Evolutionary conservation across 1,284 basidiomycete species (phyloP), one percentile per base, ranked within the genome.

Genomic region (Sporisorium iseilematis-ciliati): DNA sequence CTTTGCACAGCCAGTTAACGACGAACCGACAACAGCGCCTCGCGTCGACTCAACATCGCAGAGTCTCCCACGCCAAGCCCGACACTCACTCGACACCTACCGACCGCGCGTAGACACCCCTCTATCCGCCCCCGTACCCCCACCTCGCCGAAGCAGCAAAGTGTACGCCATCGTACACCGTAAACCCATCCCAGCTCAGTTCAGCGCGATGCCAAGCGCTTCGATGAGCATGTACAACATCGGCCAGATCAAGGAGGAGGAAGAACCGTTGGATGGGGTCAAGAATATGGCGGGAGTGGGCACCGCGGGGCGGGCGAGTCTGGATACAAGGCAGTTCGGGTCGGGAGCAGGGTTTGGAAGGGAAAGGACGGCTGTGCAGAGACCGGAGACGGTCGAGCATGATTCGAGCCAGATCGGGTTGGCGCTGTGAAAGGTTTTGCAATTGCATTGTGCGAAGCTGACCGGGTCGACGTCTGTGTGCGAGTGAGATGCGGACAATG

Each of bases 111-210:
- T 35, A 14, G 6, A 23, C 2, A 33, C 42, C 0, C 68, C 68
- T 1, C 8, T 21, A 14, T 56, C 66, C 1, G 54, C 66, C 2
- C 57, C 67, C 18, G 2, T 18, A 4, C 61, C 63, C 4, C 69
- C 69, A 1, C 59, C 69, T 1, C 55, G 69, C 0, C 43, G 53
- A 10, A 72, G 69, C 45, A 63, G 59, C 49, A 72, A 66, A 23
- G 3, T 48, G 0, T 72, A 66, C 48, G 64, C 64, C 4, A 23
- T 55, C 29, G 49, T 50, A 4, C 35, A 21, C 4, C 46, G 43
- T 20, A 41, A 20, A 25, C 31, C 26, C 18, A 12, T 31, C 16
- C 46, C 46, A 4, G 35, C 35, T 16, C 46, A 46, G 25, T 29
- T 49, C 16, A 11, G 20, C 10, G 16, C 7, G 11, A 29, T 45